Evolutionary conservation across 805 yeast species (phyloP), one percentile per base, ranked within the genome.

Genomic region (Osmozyma mogii): DNA sequence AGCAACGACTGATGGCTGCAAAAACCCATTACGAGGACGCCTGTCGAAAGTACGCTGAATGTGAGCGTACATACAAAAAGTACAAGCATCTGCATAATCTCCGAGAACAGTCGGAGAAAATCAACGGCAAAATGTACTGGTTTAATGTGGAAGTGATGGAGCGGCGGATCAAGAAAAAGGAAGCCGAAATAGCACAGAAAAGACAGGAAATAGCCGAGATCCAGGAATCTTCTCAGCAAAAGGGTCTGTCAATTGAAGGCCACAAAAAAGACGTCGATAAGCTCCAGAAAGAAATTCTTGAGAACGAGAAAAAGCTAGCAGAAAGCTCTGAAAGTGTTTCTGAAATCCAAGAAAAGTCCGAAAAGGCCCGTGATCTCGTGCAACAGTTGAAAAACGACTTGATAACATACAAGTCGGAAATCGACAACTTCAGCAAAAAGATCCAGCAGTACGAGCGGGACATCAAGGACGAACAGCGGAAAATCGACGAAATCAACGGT

Each of bases 71-170:
- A 2, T 61, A 59, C 42, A 53, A 56, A 32, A 50, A 54, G 29
- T 60, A 53, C 37, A 51, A 45, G 28, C 53, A 54, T 25, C 52
- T 61, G 1, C 64, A 58, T 32, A 44, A 40, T 17, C 43, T 64
- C 26, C 42, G 68, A 24, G 41, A 47, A 24, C 52, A 51, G 31
- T 49, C 58, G 22, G 51, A 52, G 14, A 30, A 51, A 15, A 43
- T 61, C n/a, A 50, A 58, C 30, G 70, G 67, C 7, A 63, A 63
- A 31, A 56, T 62, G 3, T 56, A 50, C 34, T 62, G 68, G 70
- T 63, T 43, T 32, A 63, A 62, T 38, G 68, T 59, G 4, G 44
- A 40, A 5, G 46, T 47, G 8, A 38, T 58, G 17, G 58, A 55
- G 26, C 37, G 41, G 6, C 47, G 52, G 34, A 42, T 58, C 9